Evolutionary conservation across 441 rosid genomes (phyloP), one percentile per base, ranked within the genome.

Genomic region (Dalechampia spathulata): DNA sequence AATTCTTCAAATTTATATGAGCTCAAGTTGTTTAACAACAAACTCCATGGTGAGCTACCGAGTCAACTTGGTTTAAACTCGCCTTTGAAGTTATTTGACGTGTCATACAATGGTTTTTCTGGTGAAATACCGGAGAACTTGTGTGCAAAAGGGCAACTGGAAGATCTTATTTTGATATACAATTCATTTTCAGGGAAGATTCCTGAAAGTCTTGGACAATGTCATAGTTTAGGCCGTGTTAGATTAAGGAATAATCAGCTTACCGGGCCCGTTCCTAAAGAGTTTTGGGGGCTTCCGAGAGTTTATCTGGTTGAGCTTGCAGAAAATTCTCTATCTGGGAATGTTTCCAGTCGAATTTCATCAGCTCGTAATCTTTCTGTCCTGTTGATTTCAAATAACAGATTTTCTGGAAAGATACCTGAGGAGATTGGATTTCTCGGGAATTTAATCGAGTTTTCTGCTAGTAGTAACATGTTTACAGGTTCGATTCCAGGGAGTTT

Each of bases 231-330:
- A 36, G 67, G 71, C 25, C 83, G 99, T 34, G 63, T 85, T 41
- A 79, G 99, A 57, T 64, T 94, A 38, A 80, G 79, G 7, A 65
- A 63, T 62, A 94, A 94, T 65, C 68, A 37, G 52, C 72, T 94
- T 12, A 72, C 88, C 10, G 99, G 98, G 9, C 59, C 57, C 19
- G 79, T 94, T 49, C 96, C 99, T 8, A 34, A 61, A 4, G 79
- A 76, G 2, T 67, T 93, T 42, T 93, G 97, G 99, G 97, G 99
- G n/a, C 76, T 93, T 46, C 93, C 97, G 9, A 72, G 70, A 6
- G 81, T 90, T 5, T 78, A 75, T 69, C 69, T 93, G 75, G 73
- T 90, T 28, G 96, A 87, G 63, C 82, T 90, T 0, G 61, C 37
- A 8, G 73, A 68, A 19, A 90, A 90, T 63, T 73, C 77, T 12